Evolutionary conservation across 169 alveolate genomes (phyloP).

Genomic region (Toxoplasma gondii): DNA sequence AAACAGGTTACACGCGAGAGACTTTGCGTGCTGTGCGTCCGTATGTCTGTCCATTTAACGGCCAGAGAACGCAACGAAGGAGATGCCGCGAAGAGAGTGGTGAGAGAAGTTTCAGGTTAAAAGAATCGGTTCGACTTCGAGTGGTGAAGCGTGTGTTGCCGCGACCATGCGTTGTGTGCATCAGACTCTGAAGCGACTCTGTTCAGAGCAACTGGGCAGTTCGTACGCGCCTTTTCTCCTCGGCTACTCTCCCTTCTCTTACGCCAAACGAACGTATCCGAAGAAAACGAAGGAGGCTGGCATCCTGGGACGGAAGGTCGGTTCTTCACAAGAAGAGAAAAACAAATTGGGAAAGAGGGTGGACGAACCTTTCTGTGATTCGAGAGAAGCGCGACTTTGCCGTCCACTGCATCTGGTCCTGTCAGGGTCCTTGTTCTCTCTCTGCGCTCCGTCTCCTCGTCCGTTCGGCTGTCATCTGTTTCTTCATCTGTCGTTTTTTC

Average conservation of each 20-base stretch:
- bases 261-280: background rate
- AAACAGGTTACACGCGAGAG: too few species aligned
- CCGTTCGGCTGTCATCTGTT: background rate
- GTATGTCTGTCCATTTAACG: background rate
- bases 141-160: too few species aligned
- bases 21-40: too few species aligned
- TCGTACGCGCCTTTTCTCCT: constrained; percentile 53
- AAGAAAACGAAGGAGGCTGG: background rate
- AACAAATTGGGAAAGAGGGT: background rate
- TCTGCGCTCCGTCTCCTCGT: background rate
- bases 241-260: constrained; percentile 60
- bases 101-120: too few species aligned
- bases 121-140: too few species aligned
- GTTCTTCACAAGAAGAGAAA: background rate
- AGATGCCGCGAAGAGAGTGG: too few species aligned
- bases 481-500: background rate
- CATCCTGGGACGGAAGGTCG: constrained; percentile 43
- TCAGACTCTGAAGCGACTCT: constrained; percentile 68
- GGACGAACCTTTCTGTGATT: background rate
- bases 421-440: background rate
- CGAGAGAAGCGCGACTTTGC: too few species aligned
- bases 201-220: constrained; percentile 68
- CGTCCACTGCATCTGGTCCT: background rate
- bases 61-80: too few species aligned
- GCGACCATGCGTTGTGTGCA: too few species aligned